Conservation (phyloP, 257 asterid genomes). For the Solanum tarijense region DNA sequence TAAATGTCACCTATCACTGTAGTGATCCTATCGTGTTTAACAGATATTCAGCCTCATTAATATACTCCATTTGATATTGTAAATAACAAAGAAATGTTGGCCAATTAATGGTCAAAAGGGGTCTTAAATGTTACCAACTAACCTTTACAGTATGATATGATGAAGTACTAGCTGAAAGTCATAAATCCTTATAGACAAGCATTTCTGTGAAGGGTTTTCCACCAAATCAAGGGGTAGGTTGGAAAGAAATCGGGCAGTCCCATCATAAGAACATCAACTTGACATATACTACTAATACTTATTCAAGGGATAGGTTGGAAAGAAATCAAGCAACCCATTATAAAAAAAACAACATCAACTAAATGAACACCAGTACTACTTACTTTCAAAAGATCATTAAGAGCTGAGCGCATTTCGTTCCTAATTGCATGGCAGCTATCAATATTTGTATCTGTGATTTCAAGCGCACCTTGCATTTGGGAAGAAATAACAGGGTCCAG, state of each 20-base stretch:
- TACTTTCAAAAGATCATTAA: slow-evolving; percentile 74
- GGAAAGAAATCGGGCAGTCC: neutral
- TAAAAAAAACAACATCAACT: neutral
- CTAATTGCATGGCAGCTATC: slow-evolving; percentile 57
- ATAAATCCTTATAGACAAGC: neutral
- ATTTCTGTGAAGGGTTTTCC: neutral
- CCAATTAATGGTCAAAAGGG: neutral
- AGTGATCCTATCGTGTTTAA: neutral
- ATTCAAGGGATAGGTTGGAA: slow-evolving; percentile 10
- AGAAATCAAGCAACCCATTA: neutral
- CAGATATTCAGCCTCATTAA: neutral
- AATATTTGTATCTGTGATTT: slow-evolving; percentile 38
- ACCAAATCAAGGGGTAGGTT: neutral
- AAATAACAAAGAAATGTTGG: neutral
- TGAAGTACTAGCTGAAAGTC: neutral
- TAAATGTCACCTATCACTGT: neutral
- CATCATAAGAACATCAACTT: neutral
- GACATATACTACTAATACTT: neutral
- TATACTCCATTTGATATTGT: neutral
- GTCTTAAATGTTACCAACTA: neutral
- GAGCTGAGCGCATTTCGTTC: slow-evolving; percentile 68
- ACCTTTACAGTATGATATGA: neutral
- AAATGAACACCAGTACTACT: neutral
- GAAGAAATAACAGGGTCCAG: slow-evolving; percentile 57
- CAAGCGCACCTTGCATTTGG: slow-evolving; percentile 28